Base-by-base conservation (phyloP, 345 rosid species). In the Lepidium africanum region DNA sequence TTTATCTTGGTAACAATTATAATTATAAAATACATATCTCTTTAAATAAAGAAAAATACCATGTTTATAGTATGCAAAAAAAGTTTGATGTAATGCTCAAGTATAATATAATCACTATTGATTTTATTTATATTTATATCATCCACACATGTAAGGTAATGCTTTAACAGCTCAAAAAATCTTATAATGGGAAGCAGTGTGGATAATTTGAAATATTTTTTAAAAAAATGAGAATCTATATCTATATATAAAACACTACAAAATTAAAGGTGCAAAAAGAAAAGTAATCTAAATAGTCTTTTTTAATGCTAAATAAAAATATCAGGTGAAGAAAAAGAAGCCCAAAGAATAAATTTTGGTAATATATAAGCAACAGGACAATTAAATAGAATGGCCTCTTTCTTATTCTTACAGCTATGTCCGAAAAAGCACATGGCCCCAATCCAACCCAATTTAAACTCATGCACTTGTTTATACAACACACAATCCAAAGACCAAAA, bases 401-500 rank as follows among this genome's bases (percentile, higher is more conserved):
- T 69, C 74, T 68, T 30, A 30, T 30, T 75, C 70, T 78, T 79
- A 74, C 87, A 80, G 85, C 85, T 80, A 81, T 72, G 74, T 67
- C 71, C 75, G 64, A 74, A 69, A 55, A 63, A 55, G 63, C 84
- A 76, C 81, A 75, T 82, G 89, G 78, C 73, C 81, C 81, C 80
- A 66, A 43, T 57, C 70, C 76, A 76, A 68, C 70, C 53, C 74
- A 53, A 30, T 30, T 30, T 4, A 30, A 30, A 30, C 33, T 30
- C 33, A 30, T 59, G 27, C 14, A 17, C 56, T 11, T 51, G 27
- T 52, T 30, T 30, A 59, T 39, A 73, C 77, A 73, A 51, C 66
- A 78, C 70, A 74, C 14, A 49, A 6, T 46, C 17, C 49, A 36
- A 50, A 38, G 30, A 41, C 1, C 8, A 21, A 33, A 62, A 37